Evolutionary conservation across 495 filamentous ascomycete genomes (phyloP).

Genomic region (Sabuloglossum arenarium): DNA sequence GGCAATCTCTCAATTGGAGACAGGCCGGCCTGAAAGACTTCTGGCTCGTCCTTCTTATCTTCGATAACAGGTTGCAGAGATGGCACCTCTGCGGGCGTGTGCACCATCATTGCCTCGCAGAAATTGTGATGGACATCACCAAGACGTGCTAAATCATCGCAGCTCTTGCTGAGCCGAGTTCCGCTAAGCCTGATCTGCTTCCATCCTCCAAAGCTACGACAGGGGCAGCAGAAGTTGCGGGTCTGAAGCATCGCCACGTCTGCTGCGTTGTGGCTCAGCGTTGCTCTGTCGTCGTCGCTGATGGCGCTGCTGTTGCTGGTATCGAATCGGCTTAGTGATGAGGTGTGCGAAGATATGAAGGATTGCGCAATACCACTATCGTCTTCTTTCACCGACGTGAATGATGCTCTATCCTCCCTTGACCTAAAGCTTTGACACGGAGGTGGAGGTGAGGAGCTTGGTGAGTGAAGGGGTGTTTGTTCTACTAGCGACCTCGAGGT

Average conservation of each 20-base stretch:
- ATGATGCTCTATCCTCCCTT: not conserved
- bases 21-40: conserved; percentile 27
- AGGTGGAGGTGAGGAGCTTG: not conserved
- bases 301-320: not conserved
- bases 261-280: not conserved
- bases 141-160: conserved; percentile 40
- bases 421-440: not conserved
- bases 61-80: not conserved
- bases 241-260: not conserved
- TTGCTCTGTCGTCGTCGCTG: not conserved
- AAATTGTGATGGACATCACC: conserved; percentile 5
- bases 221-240: not conserved
- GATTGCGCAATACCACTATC: conserved; percentile 4
- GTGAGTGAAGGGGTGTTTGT: not conserved
- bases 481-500: not conserved
- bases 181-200: conserved; percentile 47
- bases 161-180: conserved; percentile 49
- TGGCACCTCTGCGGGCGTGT: not conserved
- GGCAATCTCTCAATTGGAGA: conserved; percentile 41
- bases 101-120: not conserved
- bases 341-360: not conserved
- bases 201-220: conserved; percentile 29
- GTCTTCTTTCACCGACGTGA: conserved; percentile 4
- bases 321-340: not conserved
- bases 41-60: conserved; percentile 7